Evolutionary conservation across 1,284 basidiomycete genomes (phyloP), one percentile per base, ranked within the genome.

Genomic region (Mycosarcoma maydis): DNA sequence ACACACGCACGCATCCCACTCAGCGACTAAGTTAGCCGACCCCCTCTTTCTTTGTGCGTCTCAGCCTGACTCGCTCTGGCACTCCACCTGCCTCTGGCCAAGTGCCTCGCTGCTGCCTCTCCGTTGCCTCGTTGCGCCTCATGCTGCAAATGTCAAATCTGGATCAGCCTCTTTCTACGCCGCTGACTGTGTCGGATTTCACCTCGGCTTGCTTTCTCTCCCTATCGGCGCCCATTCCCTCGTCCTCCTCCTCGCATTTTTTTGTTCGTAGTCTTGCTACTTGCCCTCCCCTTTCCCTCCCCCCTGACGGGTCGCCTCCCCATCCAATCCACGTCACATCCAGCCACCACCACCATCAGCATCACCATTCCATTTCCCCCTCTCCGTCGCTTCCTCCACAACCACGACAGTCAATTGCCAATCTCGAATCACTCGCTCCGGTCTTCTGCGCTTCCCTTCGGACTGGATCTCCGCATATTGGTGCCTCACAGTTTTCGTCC

Each of bases 1-100:
- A 22, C 47, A 41, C 47, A 41, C 47, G 16, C 47, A 41, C 38
- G 27, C 38, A 32, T 27, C 17, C 37, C 22, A 22, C 27, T n/a
- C 24, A n/a, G 14, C 30, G n/a, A n/a, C n/a, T n/a, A n/a, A n/a
- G n/a, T n/a, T n/a, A n/a, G n/a, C n/a, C n/a, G n/a, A n/a, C n/a
- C n/a, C n/a, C n/a, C n/a, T n/a, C n/a, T n/a, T n/a, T n/a, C n/a
- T n/a, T n/a, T n/a, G n/a, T n/a, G n/a, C n/a, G n/a, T n/a, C n/a
- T n/a, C n/a, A n/a, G n/a, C n/a, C n/a, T n/a, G n/a, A n/a, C n/a
- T n/a, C n/a, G n/a, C n/a, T n/a, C n/a, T n/a, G n/a, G n/a, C n/a
- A n/a, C n/a, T n/a, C n/a, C n/a, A n/a, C 27, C 37, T 23, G 7
- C 47, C 23, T 37, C 23, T 19, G 34, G 20, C 38, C 24, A 4